Evolutionary conservation across 768 basidiomycete species (phyloP), one percentile per base, ranked within the genome.

Genomic region (Mycena rosella): DNA sequence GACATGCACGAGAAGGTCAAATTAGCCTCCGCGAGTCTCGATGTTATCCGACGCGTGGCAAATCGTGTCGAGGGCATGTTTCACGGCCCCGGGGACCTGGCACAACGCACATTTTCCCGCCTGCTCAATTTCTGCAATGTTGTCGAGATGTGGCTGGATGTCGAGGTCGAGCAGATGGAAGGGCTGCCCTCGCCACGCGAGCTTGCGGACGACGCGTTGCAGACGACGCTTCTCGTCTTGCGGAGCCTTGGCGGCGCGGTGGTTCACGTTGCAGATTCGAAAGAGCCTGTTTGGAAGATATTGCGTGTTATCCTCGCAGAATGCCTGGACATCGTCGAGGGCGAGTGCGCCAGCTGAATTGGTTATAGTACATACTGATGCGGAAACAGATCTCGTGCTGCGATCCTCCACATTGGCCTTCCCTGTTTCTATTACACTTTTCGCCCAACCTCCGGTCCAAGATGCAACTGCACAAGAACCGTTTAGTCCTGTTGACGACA

Each of bases 81-180:
- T 73, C 76, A 77, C 44, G 80, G 80, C 26, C 77, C 83, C 13
- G 80, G 82, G 11, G 80, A 81, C 45, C 75, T 89, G 36, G 79
- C 87, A 27, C 80, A 83, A 69, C 86, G 82, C 60, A 67, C 89
- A 6, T 84, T 90, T 63, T 77, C 80, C 27, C 81, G 85, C 42
- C 74, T 92, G 47, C 73, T 91, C 14, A 83, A 84, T 42, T 81
- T 93, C 32, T 88, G 86, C 72, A 75, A 82, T 58, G 82, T 83
- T 1, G 79, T 92, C 38, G 90, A 91, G 67, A 75, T 84, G 34
- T 93, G 92, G 89, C 74, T 83, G 36, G 86, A 87, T 56, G 80
- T 79, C n/a, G 79, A 81, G 47, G 78, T 80, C 24, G 69, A 76
- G n/a, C 72, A 67, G 26, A 76, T 83, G 53, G 81, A 80, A 24